These are phyloP conservation scores for Clavispora asparagi DNA, from an alignment of 805 yeast genomes.

Conservation along the genomic window DNA sequence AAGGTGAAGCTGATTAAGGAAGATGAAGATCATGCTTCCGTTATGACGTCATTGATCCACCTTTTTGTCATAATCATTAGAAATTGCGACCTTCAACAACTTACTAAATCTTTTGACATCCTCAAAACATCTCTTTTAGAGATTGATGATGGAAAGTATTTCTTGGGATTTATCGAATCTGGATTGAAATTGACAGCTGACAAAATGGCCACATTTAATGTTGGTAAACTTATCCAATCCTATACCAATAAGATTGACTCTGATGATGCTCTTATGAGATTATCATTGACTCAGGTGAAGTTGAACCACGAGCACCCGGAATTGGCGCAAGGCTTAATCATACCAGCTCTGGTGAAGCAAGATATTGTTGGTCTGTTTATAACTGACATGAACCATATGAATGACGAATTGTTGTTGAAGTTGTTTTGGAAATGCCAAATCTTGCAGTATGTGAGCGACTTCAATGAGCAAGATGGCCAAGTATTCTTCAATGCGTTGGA, in stretches of 20 bases:
- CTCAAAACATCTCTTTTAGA: slow-evolving; percentile 36
- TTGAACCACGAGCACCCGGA: slow-evolving; percentile 1
- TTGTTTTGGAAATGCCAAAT: slow-evolving; percentile 50
- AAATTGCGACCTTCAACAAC: slow-evolving; percentile 45
- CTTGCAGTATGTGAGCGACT: slow-evolving; percentile 31
- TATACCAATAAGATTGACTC: slow-evolving; percentile 33
- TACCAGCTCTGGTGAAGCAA: not conserved
- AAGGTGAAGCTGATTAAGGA: slow-evolving; percentile 7
- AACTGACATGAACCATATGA: not conserved
- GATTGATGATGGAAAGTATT: slow-evolving; percentile 30
- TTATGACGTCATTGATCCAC: slow-evolving; percentile 34
- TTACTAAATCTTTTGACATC: slow-evolving; percentile 43
- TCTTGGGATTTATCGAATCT: slow-evolving; percentile 45
- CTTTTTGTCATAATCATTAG: slow-evolving; percentile 48
- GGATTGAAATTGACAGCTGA: slow-evolving; percentile 38
- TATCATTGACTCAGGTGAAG: slow-evolving; percentile 5
- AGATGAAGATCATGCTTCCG: slow-evolving; percentile 2
- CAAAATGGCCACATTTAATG: slow-evolving; percentile 42
- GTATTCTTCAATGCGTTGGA: slow-evolving; percentile 14
- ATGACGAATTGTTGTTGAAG: slow-evolving; percentile 22
- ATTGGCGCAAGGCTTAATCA: not conserved
- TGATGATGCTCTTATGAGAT: slow-evolving; percentile 4
- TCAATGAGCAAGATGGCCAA: slow-evolving; percentile 15
- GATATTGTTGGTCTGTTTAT: not conserved
- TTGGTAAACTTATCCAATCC: slow-evolving; percentile 40